Conservation (phyloP, 768 basidiomycete species). For the Podaxis sp. region DNA sequence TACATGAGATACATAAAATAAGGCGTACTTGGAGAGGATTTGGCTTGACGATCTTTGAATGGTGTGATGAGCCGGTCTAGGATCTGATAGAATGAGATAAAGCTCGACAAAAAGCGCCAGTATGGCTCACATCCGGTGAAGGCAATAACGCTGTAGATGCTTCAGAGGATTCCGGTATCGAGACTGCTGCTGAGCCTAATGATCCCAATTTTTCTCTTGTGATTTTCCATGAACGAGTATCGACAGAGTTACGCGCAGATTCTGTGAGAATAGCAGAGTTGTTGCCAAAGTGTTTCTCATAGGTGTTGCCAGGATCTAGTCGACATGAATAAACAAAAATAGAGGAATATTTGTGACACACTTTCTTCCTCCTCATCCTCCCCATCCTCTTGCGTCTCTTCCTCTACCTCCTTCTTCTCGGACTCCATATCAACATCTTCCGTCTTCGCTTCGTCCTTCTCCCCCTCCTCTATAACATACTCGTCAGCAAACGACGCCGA, state of each 20-base stretch:
- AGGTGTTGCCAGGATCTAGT: constrained; percentile 34
- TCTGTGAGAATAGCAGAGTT: constrained; percentile 49
- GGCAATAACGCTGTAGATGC: constrained; percentile 23
- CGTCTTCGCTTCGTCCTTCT: constrained; percentile 17
- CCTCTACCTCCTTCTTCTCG: constrained; percentile 18
- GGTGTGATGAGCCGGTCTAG: constrained; percentile 51
- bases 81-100: constrained; percentile 33
- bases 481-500: constrained; percentile 29
- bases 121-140: constrained; percentile 25
- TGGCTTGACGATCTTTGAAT: constrained; percentile 50
- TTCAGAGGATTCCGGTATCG: constrained; percentile 38
- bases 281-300: constrained; percentile 74
- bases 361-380: constrained; percentile 25
- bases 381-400: constrained; percentile 18
- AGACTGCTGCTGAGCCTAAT: constrained; percentile 52
- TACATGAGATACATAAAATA: neutral
- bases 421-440: constrained; percentile 17
- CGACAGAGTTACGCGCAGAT: constrained; percentile 44
- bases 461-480: constrained; percentile 1
- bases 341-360: constrained; percentile 12
- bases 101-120: neutral
- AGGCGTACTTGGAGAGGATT: constrained; percentile 46
- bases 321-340: constrained; percentile 2
- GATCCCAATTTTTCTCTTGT: constrained; percentile 47
- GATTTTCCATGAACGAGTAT: constrained; percentile 53